A percentile compares a stretch with the other conserved stretches of the same genome.
These are phyloP conservation scores for Exophiala oligosperma DNA, from an alignment of 2,329 filamentous ascomycete species.

Conservation along the genomic window DNA sequence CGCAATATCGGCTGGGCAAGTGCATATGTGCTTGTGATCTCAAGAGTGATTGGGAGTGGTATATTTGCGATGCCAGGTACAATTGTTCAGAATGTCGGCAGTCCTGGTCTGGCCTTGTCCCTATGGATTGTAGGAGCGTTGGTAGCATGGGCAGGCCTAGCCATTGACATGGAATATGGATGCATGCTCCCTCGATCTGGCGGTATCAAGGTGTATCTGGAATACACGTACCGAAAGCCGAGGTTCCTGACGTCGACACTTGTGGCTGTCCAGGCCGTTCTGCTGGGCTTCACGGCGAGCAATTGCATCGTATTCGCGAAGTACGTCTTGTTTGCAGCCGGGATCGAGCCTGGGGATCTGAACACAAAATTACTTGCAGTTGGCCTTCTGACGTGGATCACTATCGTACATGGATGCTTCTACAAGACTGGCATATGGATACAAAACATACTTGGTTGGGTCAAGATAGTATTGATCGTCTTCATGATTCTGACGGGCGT, in stretches of 20 bases:
- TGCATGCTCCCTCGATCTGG: constrained; percentile 70
- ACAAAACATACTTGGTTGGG: constrained; percentile 27
- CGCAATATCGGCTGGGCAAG: constrained; percentile 63
- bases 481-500: constrained; percentile 61
- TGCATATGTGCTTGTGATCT: constrained; percentile 67
- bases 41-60: constrained; percentile 67
- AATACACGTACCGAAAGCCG: constrained; percentile 66
- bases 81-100: constrained; percentile 66
- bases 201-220: constrained; percentile 69
- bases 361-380: constrained; percentile 59
- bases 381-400: constrained; percentile 57
- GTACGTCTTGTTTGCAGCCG: constrained; percentile 62
- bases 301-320: constrained; percentile 71
- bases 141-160: constrained; percentile 61
- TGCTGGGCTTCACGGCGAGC: constrained; percentile 64
- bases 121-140: constrained; percentile 65
- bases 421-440: constrained; percentile 37
- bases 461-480: constrained; percentile 27
- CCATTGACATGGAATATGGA: constrained; percentile 66
- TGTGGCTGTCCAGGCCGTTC: constrained; percentile 62
- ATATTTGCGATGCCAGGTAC: constrained; percentile 72
- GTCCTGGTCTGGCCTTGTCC: constrained; percentile 61
- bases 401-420: constrained; percentile 60
- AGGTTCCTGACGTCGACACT: constrained; percentile 65
- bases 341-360: constrained; percentile 51